Percentiles rank a stretch among this genome's conserved stretches.
phyloP scores from a whole-genome alignment of 352 stramenopile genomes.

The Thalassiosira sp. region DNA sequence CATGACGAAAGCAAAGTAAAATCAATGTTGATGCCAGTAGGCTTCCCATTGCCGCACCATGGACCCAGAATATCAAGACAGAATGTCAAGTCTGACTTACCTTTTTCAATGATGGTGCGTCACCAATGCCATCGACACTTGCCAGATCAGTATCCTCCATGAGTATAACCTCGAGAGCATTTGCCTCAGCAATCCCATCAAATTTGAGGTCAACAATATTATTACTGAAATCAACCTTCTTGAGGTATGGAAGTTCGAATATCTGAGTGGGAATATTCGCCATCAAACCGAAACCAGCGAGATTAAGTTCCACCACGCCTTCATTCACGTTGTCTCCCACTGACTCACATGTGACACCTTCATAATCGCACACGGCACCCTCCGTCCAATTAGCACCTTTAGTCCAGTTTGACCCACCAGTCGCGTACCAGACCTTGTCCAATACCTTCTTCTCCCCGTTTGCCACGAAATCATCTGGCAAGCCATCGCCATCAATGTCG shows the following conservation, averaged over 20 bases:
- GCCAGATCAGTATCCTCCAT: conserved; percentile 57
- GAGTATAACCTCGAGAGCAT: conserved; percentile 60
- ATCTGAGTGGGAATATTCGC: conserved; percentile 69
- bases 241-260: conserved; percentile 68
- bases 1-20: background rate
- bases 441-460: conserved; percentile 64
- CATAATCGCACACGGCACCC: conserved; percentile 55
- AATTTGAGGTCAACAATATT: conserved; percentile 76
- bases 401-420: conserved; percentile 62
- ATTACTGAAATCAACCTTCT: conserved; percentile 67
- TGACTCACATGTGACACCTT: conserved; percentile 43
- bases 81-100: conserved; percentile 28
- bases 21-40: too few species aligned
- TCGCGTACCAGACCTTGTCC: conserved; percentile 65
- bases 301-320: conserved; percentile 53
- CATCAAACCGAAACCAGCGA: conserved; percentile 69
- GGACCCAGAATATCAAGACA: background rate
- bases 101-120: conserved; percentile 52
- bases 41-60: conserved; percentile 1
- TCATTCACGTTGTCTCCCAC: conserved; percentile 48
- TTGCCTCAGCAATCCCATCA: conserved; percentile 60
- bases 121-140: conserved; percentile 42
- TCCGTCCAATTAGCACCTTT: conserved; percentile 57
- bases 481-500: conserved; percentile 24
- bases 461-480: too few species aligned